These are phyloP conservation scores for Artomyces pyxidatus DNA, from an alignment of 768 basidiomycete genomes.

Conservation along the genomic window DNA sequence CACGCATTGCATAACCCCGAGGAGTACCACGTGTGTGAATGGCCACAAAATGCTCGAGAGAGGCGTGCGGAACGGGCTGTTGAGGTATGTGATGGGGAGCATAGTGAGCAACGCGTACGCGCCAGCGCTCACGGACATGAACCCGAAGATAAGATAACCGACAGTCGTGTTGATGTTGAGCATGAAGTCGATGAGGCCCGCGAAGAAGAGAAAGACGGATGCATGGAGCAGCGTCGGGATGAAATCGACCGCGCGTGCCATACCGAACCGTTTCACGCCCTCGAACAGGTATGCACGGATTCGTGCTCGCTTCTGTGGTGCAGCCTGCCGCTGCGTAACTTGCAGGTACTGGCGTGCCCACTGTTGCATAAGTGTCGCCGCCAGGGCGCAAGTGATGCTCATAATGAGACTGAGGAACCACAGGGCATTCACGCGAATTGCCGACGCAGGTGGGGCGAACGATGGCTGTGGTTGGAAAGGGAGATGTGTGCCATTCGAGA, in stretches of 20 bases:
- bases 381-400: slow-evolving; percentile 9
- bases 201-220: slow-evolving; percentile 10
- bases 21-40: background rate
- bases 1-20: background rate
- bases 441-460: background rate
- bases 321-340: slow-evolving; percentile 3
- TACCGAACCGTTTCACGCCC: slow-evolving; percentile 4
- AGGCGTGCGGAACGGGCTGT: slow-evolving; percentile 14
- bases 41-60: background rate
- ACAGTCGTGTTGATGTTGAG: slow-evolving; percentile 5
- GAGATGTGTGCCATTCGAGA: slow-evolving; percentile 1
- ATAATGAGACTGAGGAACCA: slow-evolving; percentile 13
- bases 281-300: slow-evolving; percentile 9
- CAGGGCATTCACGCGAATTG: slow-evolving; percentile 8
- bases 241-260: slow-evolving; percentile 9
- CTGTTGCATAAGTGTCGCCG: slow-evolving; percentile 8
- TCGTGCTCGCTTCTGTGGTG: slow-evolving; percentile 9
- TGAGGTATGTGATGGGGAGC: slow-evolving; percentile 5
- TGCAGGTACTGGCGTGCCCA: slow-evolving; percentile 12
- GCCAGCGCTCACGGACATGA: background rate
- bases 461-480: background rate
- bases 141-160: slow-evolving; percentile 1
- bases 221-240: slow-evolving; percentile 12
- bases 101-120: slow-evolving; percentile 6
- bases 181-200: slow-evolving; percentile 11